Conservation (phyloP, 805 yeast genomes). For the Dipodascus albidus region DNA sequence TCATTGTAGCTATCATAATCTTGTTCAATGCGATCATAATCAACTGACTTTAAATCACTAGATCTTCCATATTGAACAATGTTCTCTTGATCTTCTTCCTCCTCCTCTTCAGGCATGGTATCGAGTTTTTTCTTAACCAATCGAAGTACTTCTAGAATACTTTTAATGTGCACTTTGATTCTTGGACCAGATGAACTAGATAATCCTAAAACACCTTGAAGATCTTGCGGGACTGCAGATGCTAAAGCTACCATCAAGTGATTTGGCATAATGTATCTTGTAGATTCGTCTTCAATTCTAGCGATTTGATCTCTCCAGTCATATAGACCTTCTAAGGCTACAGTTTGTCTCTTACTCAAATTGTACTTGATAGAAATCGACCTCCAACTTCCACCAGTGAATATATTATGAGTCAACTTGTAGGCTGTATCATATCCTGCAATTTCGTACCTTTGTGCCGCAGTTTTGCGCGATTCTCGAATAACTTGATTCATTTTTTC, state of each 20-base stretch:
- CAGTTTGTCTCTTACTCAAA: constrained; percentile 41
- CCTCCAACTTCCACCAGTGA: constrained; percentile 32
- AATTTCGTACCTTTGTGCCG: constrained; percentile 72
- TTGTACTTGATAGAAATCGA: constrained; percentile 53
- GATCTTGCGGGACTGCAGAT: constrained; percentile 44
- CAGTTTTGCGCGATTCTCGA: constrained; percentile 65
- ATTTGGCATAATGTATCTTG: constrained; percentile 73
- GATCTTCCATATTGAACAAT: not conserved
- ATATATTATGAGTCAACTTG: constrained; percentile 13
- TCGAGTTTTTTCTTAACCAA: not conserved
- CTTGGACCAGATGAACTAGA: constrained; percentile 16
- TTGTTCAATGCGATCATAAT: not conserved
- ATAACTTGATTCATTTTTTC: constrained; percentile 45
- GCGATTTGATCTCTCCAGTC: constrained; percentile 81
- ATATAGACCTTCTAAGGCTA: constrained; percentile 48
- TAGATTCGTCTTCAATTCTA: constrained; percentile 69
- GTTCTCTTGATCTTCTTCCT: not conserved
- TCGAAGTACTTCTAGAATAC: not conserved
- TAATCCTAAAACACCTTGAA: constrained; percentile 33
- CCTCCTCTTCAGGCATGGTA: not conserved
- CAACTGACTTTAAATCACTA: not conserved
- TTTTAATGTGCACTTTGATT: not conserved
- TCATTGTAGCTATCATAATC: not conserved
- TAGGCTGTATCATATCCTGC: constrained; percentile 44
- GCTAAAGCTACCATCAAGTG: constrained; percentile 58